Conservation (phyloP, 2,329 filamentous ascomycete species). For the Botryotinia globosa region DNA sequence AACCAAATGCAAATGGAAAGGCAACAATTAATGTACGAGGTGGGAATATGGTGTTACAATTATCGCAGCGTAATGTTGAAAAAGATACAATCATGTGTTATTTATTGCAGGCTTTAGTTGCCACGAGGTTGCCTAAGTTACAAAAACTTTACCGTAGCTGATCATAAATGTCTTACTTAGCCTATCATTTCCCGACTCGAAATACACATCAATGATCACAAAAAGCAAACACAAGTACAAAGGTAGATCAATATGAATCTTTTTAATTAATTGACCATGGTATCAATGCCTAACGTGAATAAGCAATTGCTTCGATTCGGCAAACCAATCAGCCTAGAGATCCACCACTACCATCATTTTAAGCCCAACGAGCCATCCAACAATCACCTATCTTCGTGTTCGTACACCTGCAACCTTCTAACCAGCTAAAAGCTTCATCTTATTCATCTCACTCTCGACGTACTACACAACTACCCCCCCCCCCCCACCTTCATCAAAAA, state of each 20-base stretch:
- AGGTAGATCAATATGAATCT: constrained; percentile 16
- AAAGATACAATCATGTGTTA: not conserved
- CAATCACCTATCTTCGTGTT: not conserved
- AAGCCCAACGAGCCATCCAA: constrained; percentile 14
- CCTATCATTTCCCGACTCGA: not conserved
- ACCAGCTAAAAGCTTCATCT: constrained; percentile 14
- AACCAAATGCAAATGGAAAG: not conserved
- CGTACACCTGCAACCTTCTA: constrained; percentile 5
- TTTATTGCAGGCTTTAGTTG: constrained; percentile 5
- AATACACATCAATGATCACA: not conserved
- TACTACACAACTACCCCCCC: not conserved
- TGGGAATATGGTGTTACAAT: not conserved
- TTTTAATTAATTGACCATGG: constrained; percentile 19
- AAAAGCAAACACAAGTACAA: not conserved
- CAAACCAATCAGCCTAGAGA: constrained; percentile 6
- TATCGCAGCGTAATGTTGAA: not conserved
- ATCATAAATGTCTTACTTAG: not conserved
- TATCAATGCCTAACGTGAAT: constrained; percentile 11
- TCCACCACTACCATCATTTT: constrained; percentile 17
- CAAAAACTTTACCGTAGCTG: not conserved
- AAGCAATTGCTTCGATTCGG: constrained; percentile 11
- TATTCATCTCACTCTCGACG: constrained; percentile 1
- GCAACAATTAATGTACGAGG: not conserved
- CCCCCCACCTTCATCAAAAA: constrained; percentile 11
- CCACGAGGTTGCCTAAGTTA: not conserved